Conservation (phyloP, 306 rosid genomes). For the Aeschynomene evenia region DNA sequence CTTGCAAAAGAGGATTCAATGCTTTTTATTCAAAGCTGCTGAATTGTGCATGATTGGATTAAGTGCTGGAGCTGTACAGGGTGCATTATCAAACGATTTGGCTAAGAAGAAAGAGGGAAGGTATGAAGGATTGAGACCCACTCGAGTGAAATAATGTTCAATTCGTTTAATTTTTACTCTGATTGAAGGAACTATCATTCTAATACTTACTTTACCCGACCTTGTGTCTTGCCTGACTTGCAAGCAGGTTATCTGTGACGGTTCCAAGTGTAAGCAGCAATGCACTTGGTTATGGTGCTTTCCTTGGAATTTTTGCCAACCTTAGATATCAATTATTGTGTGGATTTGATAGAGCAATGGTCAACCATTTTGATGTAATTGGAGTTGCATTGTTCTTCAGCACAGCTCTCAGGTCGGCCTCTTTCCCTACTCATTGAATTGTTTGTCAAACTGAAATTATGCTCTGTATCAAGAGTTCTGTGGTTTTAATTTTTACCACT, state of each 20-base stretch:
- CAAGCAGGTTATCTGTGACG: slow-evolving; percentile 81
- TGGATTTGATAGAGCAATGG: slow-evolving; percentile 86
- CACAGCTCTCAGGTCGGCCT: slow-evolving; percentile 77
- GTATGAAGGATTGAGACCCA: slow-evolving; percentile 41
- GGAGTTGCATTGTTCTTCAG: slow-evolving; percentile 83
- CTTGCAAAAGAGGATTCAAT: slow-evolving; percentile 78
- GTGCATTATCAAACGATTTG: slow-evolving; percentile 63
- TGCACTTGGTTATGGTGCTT: slow-evolving; percentile 96
- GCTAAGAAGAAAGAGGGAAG: slow-evolving; percentile 82
- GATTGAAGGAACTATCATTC: slow-evolving; percentile 19
- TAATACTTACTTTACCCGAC: slow-evolving; percentile 22
- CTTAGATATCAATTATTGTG: slow-evolving; percentile 85
- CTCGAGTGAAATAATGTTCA: neutral
- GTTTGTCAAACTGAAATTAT: neutral
- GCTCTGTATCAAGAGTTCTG: neutral
- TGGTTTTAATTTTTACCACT: neutral
- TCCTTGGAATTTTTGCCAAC: slow-evolving; percentile 94
- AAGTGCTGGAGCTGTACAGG: slow-evolving; percentile 90
- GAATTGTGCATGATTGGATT: slow-evolving; percentile 95
- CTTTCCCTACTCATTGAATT: neutral
- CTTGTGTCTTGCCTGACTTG: slow-evolving; percentile 6
- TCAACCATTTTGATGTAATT: slow-evolving; percentile 88
- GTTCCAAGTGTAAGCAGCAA: slow-evolving; percentile 77
- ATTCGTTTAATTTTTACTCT: neutral
- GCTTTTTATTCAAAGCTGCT: slow-evolving; percentile 93